Conservation (phyloP, 768 basidiomycete genomes). For the Hygrophorus russula region DNA sequence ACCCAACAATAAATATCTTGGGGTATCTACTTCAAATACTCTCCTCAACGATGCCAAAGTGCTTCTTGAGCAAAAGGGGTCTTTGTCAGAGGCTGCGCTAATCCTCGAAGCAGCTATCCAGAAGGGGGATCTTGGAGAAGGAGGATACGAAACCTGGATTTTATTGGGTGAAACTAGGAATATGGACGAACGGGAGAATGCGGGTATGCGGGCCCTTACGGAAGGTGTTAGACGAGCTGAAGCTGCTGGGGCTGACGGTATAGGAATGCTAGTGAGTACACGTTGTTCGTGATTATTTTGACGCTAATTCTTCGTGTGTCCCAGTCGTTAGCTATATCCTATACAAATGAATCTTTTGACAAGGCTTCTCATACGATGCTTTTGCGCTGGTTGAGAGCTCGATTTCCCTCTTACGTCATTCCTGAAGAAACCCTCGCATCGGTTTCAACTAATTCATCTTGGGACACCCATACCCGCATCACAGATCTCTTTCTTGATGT, state of each 20-base stretch:
- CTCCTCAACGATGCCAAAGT: conserved; percentile 66
- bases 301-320: conserved; percentile 6
- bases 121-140: conserved; percentile 67
- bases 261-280: conserved; percentile 71
- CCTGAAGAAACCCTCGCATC: conserved; percentile 46
- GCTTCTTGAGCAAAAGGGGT: conserved; percentile 69
- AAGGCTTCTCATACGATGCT: conserved; percentile 78
- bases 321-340: conserved; percentile 91
- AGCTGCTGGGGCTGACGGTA: conserved; percentile 47
- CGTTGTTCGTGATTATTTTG: conserved; percentile 4
- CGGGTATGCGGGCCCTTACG: conserved; percentile 67
- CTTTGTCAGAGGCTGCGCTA: conserved; percentile 77
- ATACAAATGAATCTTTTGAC: conserved; percentile 90
- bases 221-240: conserved; percentile 65
- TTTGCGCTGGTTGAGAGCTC: conserved; percentile 70
- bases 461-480: conserved; percentile 74
- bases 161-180: conserved; percentile 81
- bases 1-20: conserved; percentile 58
- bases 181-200: conserved; percentile 83
- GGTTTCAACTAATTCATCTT: conserved; percentile 45
- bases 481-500: conserved; percentile 76
- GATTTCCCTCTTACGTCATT: conserved; percentile 46
- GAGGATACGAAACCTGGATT: conserved; percentile 86
- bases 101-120: conserved; percentile 88
- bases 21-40: conserved; percentile 32